These are phyloP conservation scores for Rhinocladiella similis DNA, from an alignment of 2,329 filamentous ascomycete species.

Conservation along the genomic window DNA sequence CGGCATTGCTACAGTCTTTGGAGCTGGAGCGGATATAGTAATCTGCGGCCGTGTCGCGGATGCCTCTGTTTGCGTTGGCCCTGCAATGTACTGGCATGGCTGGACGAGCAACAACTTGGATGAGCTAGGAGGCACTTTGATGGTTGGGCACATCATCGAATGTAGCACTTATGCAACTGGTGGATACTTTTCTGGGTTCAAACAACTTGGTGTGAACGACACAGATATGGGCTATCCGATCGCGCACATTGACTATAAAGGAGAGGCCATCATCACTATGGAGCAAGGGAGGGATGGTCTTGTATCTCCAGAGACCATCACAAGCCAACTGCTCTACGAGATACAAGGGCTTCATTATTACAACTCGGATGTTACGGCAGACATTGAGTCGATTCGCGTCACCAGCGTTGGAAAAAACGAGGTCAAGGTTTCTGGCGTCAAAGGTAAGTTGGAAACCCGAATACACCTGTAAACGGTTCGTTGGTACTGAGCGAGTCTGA, in stretches of 20 bases:
- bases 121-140: constrained; percentile 38
- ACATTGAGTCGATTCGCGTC: constrained; percentile 51
- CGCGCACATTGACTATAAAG: constrained; percentile 42
- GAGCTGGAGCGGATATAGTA: constrained; percentile 38
- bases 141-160: constrained; percentile 38
- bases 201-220: constrained; percentile 34
- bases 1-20: neutral
- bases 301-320: constrained; percentile 50
- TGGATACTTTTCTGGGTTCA: constrained; percentile 46
- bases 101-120: constrained; percentile 41
- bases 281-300: constrained; percentile 39
- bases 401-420: constrained; percentile 50
- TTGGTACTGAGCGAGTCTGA: too few species aligned
- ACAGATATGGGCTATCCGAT: constrained; percentile 47
- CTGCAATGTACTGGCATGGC: constrained; percentile 41
- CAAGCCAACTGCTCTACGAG: constrained; percentile 45
- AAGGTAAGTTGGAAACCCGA: constrained; percentile 27
- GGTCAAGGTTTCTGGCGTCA: constrained; percentile 46
- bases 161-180: constrained; percentile 44
- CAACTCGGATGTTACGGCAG: constrained; percentile 56
- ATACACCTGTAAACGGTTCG: too few species aligned
- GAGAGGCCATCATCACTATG: constrained; percentile 44
- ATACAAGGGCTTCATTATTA: constrained; percentile 56
- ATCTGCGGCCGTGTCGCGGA: constrained; percentile 44
- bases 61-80: constrained; percentile 42